Evolutionary conservation across 73 alveolate species (phyloP), one percentile per base, ranked within the genome.

Genomic region (Paramecium tetraurelia): DNA sequence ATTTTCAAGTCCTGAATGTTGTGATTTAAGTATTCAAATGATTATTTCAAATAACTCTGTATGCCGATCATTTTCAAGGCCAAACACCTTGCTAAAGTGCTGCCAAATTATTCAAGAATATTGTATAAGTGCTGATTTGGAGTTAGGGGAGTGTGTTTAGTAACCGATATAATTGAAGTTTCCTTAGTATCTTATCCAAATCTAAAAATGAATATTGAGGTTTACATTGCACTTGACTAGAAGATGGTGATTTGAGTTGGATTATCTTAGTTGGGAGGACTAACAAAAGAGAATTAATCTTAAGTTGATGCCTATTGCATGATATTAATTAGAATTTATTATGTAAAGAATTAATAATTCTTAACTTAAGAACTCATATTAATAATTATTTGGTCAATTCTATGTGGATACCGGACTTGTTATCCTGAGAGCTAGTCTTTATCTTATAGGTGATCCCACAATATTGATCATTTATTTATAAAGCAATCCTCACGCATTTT

Each of bases 401-500:
- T 18, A 80, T 80, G n/a, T 80, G 90, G 7, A 80, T 80, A 22
- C 76, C 90, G 0, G 90, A 80, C 29, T 24, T 46, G 6, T 31
- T 24, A 0, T 80, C 29, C 24, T 80, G 46, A 14, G 90, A 80
- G 20, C 63, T 31, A 4, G 90, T 80, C 18, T 48, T 80, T 31
- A 80, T 80, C 46, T 27, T 80, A 46, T 80, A 80, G 7, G 90
- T 80, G 6, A 80, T 80, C 10, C 90, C 90, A 80, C 76, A 40
- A 80, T 80, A 80, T 80, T 80, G 24, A 41, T 80, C 90, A 21
- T 22, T 44, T 20, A 80, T 80, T 24, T 41, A 21, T 43, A 80
- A 46, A 22, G 90, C 90, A 41, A 80, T 80, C 46, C 90, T 80
- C 5, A 80, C 90, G 43, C 90, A 80, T 80, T 80, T 80, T 21